Evolutionary conservation across 2,329 filamentous ascomycete genomes (phyloP), one percentile per base, ranked within the genome.

Genomic region (Neoascochyta sp.): DNA sequence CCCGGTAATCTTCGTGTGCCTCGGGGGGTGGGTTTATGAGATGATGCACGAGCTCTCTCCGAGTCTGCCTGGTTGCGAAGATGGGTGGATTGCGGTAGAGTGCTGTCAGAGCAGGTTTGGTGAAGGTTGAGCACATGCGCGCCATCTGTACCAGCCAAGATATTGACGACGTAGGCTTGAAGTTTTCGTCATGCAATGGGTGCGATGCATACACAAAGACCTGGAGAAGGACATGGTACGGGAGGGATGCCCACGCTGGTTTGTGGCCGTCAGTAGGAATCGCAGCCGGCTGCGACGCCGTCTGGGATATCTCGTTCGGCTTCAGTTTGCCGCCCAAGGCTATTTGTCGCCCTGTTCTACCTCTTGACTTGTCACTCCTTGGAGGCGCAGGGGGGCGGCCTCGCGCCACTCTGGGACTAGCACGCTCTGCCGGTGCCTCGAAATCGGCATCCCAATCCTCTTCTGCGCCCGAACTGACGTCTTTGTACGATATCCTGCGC

Each of bases 61-160:
- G 69, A 9, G 67, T 66, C 39, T 73, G 70, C 18, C 63, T 59
- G 19, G 69, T 62, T 1, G 72, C 69, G 36, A 74, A 70, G 24
- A 92, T 66, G 1, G 80, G 79, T 7, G 85, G 85, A 4, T 70
- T 76, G 25, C 74, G 70, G 56, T 92, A 92, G 4, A 93, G 68
- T 1, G 77, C 81, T 4, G 79, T 79, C 28, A 92, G 62, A 2
- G 84, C 84, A 4, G 86, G 82, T 47, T 88, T 85, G 0, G 75
- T 66, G 34, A 89, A 86, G 3, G 70, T 60, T 28, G 70, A 75
- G 49, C 46, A 89, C 10, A 78, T 65, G 2, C 72, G 69, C 19
- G 83, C 78, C 24, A 75, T 66, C n/a, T 70, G 67, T 7, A 83
- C 61, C 5, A 93, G 73, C 82, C 82, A 87, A 47, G 70, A 47